Evolutionary conservation across 2,329 filamentous ascomycete species (phyloP).

Genomic region (Penicillium sp.): DNA sequence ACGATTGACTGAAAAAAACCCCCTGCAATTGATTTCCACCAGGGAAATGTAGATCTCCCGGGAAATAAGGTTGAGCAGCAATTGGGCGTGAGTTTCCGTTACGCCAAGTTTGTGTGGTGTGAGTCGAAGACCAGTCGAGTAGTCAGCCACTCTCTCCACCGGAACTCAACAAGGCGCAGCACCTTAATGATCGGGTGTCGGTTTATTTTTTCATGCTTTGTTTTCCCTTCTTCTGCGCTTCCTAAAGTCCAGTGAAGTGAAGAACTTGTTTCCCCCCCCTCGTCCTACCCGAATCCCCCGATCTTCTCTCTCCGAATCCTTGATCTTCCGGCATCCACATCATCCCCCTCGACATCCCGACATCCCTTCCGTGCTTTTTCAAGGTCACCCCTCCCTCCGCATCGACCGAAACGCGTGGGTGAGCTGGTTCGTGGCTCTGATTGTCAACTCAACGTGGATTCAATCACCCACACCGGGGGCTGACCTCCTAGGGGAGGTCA

Average conservation of each 20-base stretch:
- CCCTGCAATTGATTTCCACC: not conserved
- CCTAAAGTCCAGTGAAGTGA: too few relatives aligned
- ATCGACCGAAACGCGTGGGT: too few relatives aligned
- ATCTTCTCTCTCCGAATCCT: not conserved
- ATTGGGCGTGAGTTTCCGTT: too few relatives aligned
- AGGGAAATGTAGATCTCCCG: too few relatives aligned
- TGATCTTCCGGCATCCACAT: not conserved
- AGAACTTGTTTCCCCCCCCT: slow-evolving; percentile 1
- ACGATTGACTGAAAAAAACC: not conserved
- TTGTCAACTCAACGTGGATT: slow-evolving; percentile 35
- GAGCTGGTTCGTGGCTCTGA: slow-evolving; percentile 1
- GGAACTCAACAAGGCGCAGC: slow-evolving; percentile 26
- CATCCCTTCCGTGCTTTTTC: not conserved
- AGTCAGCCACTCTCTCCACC: slow-evolving; percentile 17
- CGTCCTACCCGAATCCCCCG: not conserved
- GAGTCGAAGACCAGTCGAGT: slow-evolving; percentile 4
- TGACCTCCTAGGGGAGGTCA: slow-evolving; percentile 41
- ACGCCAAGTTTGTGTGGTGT: too few relatives aligned
- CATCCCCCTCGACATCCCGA: not conserved
- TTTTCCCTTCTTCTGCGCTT: not conserved
- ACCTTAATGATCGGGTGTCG: slow-evolving; percentile 8
- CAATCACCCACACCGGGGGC: slow-evolving; percentile 32
- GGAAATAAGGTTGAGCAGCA: too few relatives aligned
- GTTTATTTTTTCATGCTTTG: not conserved
- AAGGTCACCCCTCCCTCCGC: not conserved